Percentiles rank a stretch among this genome's conserved stretches.
Evolutionary conservation across 1,284 basidiomycete genomes (phyloP).

Genomic region (Fomitopsis betulina): DNA sequence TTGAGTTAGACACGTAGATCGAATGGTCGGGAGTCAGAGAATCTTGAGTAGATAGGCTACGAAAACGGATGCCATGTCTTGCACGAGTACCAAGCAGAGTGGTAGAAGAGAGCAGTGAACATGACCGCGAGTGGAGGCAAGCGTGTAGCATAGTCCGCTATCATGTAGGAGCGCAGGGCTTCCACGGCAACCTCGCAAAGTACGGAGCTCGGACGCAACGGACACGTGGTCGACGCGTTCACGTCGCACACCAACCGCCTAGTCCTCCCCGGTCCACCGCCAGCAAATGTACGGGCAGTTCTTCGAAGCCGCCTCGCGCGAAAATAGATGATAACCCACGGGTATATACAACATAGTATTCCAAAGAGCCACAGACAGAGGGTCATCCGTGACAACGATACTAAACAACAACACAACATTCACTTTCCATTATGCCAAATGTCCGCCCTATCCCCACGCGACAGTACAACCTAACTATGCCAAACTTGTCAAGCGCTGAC

Average conservation of each 20-base stretch:
- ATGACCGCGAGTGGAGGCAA: neutral
- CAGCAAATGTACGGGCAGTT: neutral
- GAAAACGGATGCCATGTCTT: neutral
- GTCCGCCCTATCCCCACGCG: neutral
- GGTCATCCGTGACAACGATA: too few species aligned
- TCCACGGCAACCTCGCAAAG: too few species aligned
- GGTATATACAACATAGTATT: too few species aligned
- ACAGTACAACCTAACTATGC: too few species aligned
- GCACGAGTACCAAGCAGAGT: neutral
- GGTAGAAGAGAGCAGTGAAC: neutral
- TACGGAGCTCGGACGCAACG: too few species aligned
- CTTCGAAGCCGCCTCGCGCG: too few species aligned
- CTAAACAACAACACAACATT: neutral
- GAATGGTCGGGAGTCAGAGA: constrained; percentile 36
- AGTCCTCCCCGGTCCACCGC: too few species aligned
- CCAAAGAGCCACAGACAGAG: too few species aligned
- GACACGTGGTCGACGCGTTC: neutral
- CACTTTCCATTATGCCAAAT: neutral
- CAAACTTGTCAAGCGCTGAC: neutral
- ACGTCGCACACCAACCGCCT: neutral
- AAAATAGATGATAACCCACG: too few species aligned
- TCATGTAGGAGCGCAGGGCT: too few species aligned
- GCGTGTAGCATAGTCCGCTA: neutral
- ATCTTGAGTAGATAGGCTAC: neutral
- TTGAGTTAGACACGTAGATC: constrained; percentile 81